These are phyloP conservation scores for Magnolia changhungtana DNA, from an alignment of 164 flowering plant genomes.

Conservation along the genomic window DNA sequence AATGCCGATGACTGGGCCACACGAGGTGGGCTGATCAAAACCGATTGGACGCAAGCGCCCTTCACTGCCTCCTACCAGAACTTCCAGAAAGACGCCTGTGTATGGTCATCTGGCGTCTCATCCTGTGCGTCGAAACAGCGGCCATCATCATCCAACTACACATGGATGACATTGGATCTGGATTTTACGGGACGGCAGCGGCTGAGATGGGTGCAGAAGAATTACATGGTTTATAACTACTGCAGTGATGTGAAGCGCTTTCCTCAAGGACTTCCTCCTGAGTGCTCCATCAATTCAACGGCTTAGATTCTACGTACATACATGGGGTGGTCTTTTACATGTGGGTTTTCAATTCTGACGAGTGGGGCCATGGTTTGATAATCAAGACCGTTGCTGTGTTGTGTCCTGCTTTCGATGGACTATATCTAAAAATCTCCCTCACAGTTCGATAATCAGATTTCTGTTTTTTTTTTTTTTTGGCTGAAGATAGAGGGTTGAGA, in stretches of 20 bases:
- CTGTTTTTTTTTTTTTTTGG: too few relatives aligned
- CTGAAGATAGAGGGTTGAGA: too few relatives aligned
- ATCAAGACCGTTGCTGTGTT: too few relatives aligned
- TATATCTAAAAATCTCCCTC: too few relatives aligned
- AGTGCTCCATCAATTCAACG: neutral
- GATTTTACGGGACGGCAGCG: neutral
- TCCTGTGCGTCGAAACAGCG: slow-evolving; percentile 2
- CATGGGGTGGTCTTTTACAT: too few relatives aligned
- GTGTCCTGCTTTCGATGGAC: too few relatives aligned
- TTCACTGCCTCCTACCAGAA: slow-evolving; percentile 6
- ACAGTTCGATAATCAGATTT: too few relatives aligned
- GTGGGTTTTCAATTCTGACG: too few relatives aligned
- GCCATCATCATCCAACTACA: neutral
- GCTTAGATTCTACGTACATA: neutral
- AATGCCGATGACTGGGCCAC: slow-evolving; percentile 16
- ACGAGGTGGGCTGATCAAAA: slow-evolving; percentile 10
- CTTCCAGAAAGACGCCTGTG: slow-evolving; percentile 4
- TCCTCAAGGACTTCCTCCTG: slow-evolving; percentile 13
- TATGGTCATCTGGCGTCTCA: slow-evolving; percentile 1
- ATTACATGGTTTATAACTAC: slow-evolving; percentile 14
- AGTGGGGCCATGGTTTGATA: too few relatives aligned
- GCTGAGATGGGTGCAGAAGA: slow-evolving; percentile 8
- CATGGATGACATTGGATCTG: slow-evolving; percentile 1
- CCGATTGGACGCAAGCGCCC: slow-evolving; percentile 14
- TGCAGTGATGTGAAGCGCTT: slow-evolving; percentile 14